Evolutionary conservation across 306 rosid genomes (phyloP), one percentile per base, ranked within the genome.

Genomic region (Spatholobus suberectus): DNA sequence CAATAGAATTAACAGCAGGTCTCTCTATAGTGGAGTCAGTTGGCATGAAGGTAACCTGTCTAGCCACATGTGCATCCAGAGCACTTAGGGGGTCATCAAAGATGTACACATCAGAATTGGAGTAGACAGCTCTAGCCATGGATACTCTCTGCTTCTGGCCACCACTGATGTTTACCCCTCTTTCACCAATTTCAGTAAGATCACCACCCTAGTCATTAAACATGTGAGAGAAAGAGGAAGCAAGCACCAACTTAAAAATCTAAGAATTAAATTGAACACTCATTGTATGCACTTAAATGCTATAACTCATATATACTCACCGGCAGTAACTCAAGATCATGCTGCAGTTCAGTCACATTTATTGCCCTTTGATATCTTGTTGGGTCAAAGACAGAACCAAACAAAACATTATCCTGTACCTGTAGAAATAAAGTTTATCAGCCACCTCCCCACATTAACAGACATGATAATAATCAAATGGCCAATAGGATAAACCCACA

Each of bases 61-160:
- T 90, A 54, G 91, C 94, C 52, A 96, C 99, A 88, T 92, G 98
- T 0, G 99, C 93, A 83, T 96, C 99, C 63, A 96, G 88, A 84
- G 99, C 99, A 86, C 99, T 96, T 71, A 96, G 85, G 58, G 99
- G 98, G 65, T 93, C 99, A 80, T 96, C 99, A 83, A 96, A 96
- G 75, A 96, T 87, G 85, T 84, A 91, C 15, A 93, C 90, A 54
- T 96, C 99, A 17, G 98, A 91, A 81, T 92, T 80, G 41, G 99
- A 93, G 90, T 93, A 96, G 77, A 90, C 87, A 85, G 98, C 96
- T 77, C 98, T 87, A 83, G 99, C 99, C 96, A 96, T 92, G 52
- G 99, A 96, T 65, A 96, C 95, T 77, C 99, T 94, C 76, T 93
- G 98, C 91, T 92, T 96, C 87, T 96, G 98, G 43, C 99, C 99